phyloP scores from a whole-genome alignment of 352 stramenopile species.

The Blastocystis sp. region DNA sequence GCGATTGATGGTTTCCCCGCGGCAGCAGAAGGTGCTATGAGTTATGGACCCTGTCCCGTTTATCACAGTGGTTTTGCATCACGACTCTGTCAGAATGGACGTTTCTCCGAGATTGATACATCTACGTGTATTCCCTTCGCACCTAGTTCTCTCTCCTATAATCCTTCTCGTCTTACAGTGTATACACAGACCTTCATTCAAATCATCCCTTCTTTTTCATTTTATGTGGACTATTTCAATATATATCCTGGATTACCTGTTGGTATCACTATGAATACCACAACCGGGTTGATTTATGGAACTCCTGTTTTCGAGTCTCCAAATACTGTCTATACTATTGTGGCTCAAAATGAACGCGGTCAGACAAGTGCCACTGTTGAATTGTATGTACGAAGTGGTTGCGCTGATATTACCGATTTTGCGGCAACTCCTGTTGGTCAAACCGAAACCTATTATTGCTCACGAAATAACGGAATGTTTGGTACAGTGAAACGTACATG shows the following conservation, averaged over 20 bases:
- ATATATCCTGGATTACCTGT: constrained; percentile 10
- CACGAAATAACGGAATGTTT: background rate
- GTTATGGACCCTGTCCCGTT: constrained; percentile 47
- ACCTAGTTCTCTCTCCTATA: constrained; percentile 25
- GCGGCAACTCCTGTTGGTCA: constrained; percentile 32
- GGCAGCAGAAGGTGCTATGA: constrained; percentile 33
- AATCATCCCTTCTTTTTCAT: background rate
- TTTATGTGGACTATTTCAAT: constrained; percentile 19
- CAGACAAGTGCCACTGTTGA: background rate
- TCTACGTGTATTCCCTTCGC: constrained; percentile 26
- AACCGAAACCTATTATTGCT: background rate
- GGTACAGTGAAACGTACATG: constrained; percentile 4
- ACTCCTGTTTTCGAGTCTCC: constrained; percentile 9
- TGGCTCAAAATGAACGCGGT: constrained; percentile 17
- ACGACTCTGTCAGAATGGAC: constrained; percentile 52
- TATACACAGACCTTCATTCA: background rate
- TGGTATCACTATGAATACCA: constrained; percentile 22
- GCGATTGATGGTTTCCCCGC: background rate
- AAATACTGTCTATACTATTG: constrained; percentile 27
- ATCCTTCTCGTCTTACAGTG: background rate
- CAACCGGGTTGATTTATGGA: constrained; percentile 20
- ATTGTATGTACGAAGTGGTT: constrained; percentile 6
- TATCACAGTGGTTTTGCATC: background rate
- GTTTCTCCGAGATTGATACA: constrained; percentile 20
- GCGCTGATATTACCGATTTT: constrained; percentile 28